Percentiles rank a stretch among this genome's conserved stretches.
Evolutionary conservation across 2,329 filamentous ascomycete species (phyloP).

Genomic region (Botrytis aclada): DNA sequence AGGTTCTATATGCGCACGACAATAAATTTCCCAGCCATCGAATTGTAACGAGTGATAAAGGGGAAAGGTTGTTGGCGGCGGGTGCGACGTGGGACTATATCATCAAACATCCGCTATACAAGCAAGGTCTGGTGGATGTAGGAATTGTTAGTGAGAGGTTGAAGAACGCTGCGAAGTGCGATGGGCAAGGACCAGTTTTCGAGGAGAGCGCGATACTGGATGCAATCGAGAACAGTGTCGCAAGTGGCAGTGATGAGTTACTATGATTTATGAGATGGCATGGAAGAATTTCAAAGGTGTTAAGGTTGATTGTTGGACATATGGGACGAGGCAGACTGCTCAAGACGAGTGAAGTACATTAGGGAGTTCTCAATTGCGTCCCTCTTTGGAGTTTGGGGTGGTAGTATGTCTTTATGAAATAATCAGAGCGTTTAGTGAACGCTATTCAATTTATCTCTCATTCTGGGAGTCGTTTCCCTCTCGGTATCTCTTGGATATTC

Average conservation of each 20-base stretch:
- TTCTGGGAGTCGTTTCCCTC: not conserved
- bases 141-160: conserved; percentile 75
- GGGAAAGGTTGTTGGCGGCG: conserved; percentile 68
- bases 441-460: not conserved
- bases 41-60: conserved; percentile 65
- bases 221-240: conserved; percentile 76
- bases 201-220: conserved; percentile 69
- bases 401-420: not conserved
- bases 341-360: not conserved
- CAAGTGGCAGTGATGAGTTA: conserved; percentile 75
- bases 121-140: conserved; percentile 75
- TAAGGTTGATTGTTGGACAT: conserved; percentile 3
- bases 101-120: conserved; percentile 73
- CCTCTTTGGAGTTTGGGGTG: not conserved
- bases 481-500: not conserved
- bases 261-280: conserved; percentile 44
- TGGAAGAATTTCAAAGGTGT: conserved; percentile 18
- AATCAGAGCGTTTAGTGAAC: not conserved
- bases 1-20: conserved; percentile 57
- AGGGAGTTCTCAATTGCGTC: conserved; percentile 10
- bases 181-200: conserved; percentile 86
- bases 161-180: conserved; percentile 72
- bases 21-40: conserved; percentile 66
- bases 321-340: not conserved
- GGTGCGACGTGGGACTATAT: conserved; percentile 89